Conservation (phyloP, 805 yeast genomes). For the Saturnispora gosingensis region DNA sequence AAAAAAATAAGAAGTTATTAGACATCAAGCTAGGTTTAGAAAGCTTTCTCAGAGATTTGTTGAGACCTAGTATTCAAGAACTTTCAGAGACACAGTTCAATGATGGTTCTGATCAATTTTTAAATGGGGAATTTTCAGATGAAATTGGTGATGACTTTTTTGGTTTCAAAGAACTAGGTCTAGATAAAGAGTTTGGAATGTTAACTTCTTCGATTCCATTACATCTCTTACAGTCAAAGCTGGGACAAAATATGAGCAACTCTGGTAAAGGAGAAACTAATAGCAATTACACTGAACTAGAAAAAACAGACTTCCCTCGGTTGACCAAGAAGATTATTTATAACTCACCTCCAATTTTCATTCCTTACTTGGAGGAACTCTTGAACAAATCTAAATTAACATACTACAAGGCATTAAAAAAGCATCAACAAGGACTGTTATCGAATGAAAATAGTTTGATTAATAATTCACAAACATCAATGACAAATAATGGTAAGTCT, state of each 20-base stretch:
- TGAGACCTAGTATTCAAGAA: constrained; percentile 73
- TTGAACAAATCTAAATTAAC: constrained; percentile 33
- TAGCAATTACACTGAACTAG: constrained; percentile 57
- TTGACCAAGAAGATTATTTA: constrained; percentile 44
- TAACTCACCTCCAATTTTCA: constrained; percentile 47
- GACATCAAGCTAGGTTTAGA: constrained; percentile 64
- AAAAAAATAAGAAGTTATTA: constrained; percentile 58
- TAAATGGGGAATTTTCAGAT: constrained; percentile 89
- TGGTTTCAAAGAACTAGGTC: constrained; percentile 89
- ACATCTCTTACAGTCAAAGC: constrained; percentile 71
- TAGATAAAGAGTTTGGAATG: constrained; percentile 85
- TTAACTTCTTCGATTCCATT: constrained; percentile 81
- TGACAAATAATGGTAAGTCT: not conserved
- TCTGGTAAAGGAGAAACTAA: constrained; percentile 38
- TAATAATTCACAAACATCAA: not conserved
- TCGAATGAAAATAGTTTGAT: not conserved
- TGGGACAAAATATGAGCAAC: constrained; percentile 47
- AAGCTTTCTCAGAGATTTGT: constrained; percentile 62
- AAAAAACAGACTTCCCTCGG: constrained; percentile 42
- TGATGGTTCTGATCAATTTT: constrained; percentile 88
- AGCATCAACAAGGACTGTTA: constrained; percentile 24
- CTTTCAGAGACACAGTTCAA: constrained; percentile 64
- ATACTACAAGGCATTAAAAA: constrained; percentile 35
- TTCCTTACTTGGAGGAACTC: constrained; percentile 41
- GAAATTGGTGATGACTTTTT: constrained; percentile 97